A percentile compares a stretch with the other conserved stretches of the same genome.
Evolutionary conservation across 2,329 filamentous ascomycete genomes (phyloP).

Genomic region (Trichoderma hamatum): DNA sequence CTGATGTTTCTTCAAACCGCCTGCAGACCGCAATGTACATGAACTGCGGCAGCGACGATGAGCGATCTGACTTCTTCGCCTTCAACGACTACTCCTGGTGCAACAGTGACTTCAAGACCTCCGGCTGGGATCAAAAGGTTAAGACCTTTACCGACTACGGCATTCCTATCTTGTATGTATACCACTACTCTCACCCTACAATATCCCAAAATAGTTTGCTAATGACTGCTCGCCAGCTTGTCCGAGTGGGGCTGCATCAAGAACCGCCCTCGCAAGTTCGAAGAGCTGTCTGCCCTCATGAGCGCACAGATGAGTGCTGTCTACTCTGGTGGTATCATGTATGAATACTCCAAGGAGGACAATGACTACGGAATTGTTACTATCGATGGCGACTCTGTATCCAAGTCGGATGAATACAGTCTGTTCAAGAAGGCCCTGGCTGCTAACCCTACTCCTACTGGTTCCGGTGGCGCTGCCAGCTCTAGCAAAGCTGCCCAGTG

Average conservation of each 20-base stretch:
- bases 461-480: slow-evolving; percentile 52
- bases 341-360: slow-evolving; percentile 85
- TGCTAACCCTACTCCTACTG: slow-evolving; percentile 55
- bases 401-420: slow-evolving; percentile 63
- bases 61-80: slow-evolving; percentile 85
- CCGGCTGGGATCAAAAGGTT: slow-evolving; percentile 88
- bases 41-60: slow-evolving; percentile 86
- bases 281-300: slow-evolving; percentile 81
- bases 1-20: slow-evolving; percentile 83
- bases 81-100: slow-evolving; percentile 93
- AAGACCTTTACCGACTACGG: slow-evolving; percentile 85
- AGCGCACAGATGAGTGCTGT: slow-evolving; percentile 78
- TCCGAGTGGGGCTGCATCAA: slow-evolving; percentile 92
- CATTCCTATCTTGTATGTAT: slow-evolving; percentile 73
- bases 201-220: neutral
- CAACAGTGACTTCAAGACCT: slow-evolving; percentile 67
- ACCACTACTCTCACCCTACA: neutral
- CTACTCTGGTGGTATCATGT: slow-evolving; percentile 95
- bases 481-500: slow-evolving; percentile 53
- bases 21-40: slow-evolving; percentile 87
- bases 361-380: slow-evolving; percentile 81
- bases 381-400: slow-evolving; percentile 58
- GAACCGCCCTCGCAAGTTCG: slow-evolving; percentile 74
- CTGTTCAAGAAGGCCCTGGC: slow-evolving; percentile 53
- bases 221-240: slow-evolving; percentile 52